Evolutionary conservation across 2,329 filamentous ascomycete genomes (phyloP).

Genomic region (Aspergillus fumigatus): DNA sequence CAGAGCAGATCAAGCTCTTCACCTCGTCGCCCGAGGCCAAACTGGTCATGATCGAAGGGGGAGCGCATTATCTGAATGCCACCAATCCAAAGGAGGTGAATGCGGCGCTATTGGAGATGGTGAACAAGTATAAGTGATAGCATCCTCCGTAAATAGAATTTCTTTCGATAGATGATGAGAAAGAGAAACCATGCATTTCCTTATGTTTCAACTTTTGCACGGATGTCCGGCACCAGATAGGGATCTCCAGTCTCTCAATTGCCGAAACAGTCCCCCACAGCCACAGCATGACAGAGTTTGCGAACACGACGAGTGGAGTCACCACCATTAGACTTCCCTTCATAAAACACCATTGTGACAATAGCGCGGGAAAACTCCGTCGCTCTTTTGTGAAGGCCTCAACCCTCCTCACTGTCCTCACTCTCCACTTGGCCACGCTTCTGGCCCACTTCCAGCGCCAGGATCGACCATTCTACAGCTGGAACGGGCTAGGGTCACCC

Average conservation of each 20-base stretch:
- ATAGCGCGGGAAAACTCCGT: no score
- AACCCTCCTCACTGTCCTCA: background rate
- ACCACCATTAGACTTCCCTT: background rate
- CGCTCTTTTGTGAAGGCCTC: background rate
- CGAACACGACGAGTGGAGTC: background rate
- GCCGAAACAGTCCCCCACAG: background rate
- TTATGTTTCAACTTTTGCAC: background rate
- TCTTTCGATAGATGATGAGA: background rate
- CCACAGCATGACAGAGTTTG: background rate
- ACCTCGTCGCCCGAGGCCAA: constrained; percentile 39
- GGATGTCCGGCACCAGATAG: background rate
- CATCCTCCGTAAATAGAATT: background rate
- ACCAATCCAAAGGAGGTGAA: constrained; percentile 45
- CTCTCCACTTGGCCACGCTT: background rate
- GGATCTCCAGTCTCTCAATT: background rate
- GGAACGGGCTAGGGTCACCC: background rate
- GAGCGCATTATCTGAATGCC: constrained; percentile 48
- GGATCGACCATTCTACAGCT: background rate
- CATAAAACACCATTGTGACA: no score
- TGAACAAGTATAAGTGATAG: constrained; percentile 19
- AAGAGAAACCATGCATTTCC: background rate
- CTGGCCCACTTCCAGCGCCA: background rate
- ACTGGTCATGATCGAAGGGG: constrained; percentile 43
- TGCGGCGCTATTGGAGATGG: constrained; percentile 19
- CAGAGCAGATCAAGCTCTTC: constrained; percentile 47